Percentiles rank a stretch among this genome's conserved stretches.
These are phyloP conservation scores for Claviceps sp. DNA, from an alignment of 2,329 filamentous ascomycete species.

Conservation along the genomic window DNA sequence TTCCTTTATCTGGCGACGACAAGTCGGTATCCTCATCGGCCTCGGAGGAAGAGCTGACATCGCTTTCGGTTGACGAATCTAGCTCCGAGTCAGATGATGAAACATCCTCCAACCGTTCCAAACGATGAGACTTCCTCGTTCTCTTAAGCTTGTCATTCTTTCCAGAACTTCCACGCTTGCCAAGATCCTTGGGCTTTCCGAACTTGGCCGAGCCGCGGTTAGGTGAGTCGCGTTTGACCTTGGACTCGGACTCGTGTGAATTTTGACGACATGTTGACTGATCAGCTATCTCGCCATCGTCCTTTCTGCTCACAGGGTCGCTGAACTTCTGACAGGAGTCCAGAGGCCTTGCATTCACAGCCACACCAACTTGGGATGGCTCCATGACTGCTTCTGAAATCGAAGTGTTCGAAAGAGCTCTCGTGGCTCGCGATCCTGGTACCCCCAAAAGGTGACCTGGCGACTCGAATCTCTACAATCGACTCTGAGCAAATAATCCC, in stretches of 20 bases:
- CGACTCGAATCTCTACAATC: background rate
- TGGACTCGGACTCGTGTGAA: background rate
- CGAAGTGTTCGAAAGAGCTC: background rate
- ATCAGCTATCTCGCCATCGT: background rate
- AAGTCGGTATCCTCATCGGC: background rate
- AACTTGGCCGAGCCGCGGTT: background rate
- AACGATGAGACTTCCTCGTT: background rate
- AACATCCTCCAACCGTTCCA: background rate
- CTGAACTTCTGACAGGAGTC: background rate
- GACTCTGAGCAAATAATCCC: background rate
- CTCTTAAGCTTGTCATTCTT: background rate
- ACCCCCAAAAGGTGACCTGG: background rate
- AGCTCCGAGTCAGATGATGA: constrained; percentile 1
- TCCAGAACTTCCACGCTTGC: background rate
- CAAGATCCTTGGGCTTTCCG: background rate
- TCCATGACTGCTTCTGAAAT: background rate
- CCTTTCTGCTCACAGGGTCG: background rate
- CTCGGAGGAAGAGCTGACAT: background rate
- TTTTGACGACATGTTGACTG: background rate
- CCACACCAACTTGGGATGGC: background rate
- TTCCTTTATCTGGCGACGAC: background rate
- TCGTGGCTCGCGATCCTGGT: background rate
- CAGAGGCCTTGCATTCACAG: background rate
- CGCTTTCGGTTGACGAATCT: background rate
- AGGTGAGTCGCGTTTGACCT: background rate